phyloP scores from a whole-genome alignment of 2,329 filamentous ascomycete genomes.

The Colletotrichum lini region DNA sequence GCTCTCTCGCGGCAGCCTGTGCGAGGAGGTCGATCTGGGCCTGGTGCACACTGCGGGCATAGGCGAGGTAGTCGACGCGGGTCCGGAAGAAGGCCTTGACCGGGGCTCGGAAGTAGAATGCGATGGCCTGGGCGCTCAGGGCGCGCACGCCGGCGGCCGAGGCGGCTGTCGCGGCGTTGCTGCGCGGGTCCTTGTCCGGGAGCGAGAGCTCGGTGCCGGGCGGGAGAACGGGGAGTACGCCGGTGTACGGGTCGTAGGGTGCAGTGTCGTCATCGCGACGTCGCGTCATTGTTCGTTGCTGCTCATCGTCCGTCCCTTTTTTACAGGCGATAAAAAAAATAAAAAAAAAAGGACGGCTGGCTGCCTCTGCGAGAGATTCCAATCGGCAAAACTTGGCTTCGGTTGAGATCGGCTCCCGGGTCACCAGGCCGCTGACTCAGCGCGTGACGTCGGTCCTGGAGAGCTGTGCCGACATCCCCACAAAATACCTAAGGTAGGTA shows the following conservation, averaged over 20 bases:
- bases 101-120: constrained; percentile 93
- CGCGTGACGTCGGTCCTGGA: background rate
- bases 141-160: constrained; percentile 89
- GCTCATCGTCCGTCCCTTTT: constrained; percentile 24
- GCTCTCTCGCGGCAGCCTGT: constrained; percentile 54
- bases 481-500: background rate
- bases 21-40: constrained; percentile 57
- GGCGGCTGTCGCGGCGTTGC: constrained; percentile 77
- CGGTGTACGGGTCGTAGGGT: constrained; percentile 45
- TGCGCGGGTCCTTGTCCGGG: constrained; percentile 64
- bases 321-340: background rate
- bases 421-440: constrained; percentile 21
- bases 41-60: constrained; percentile 68
- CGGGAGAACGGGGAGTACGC: constrained; percentile 63
- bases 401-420: constrained; percentile 31
- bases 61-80: constrained; percentile 84
- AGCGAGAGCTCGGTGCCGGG: constrained; percentile 55
- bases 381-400: constrained; percentile 39
- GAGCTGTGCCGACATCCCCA: background rate
- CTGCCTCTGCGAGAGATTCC: background rate
- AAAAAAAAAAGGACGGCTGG: background rate
- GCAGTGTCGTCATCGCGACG: constrained; percentile 42
- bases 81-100: constrained; percentile 95
- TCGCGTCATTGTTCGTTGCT: constrained; percentile 39
- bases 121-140: constrained; percentile 84